Evolutionary conservation across 352 stramenopile genomes (phyloP).

Genomic region (Phytophthora cajani): DNA sequence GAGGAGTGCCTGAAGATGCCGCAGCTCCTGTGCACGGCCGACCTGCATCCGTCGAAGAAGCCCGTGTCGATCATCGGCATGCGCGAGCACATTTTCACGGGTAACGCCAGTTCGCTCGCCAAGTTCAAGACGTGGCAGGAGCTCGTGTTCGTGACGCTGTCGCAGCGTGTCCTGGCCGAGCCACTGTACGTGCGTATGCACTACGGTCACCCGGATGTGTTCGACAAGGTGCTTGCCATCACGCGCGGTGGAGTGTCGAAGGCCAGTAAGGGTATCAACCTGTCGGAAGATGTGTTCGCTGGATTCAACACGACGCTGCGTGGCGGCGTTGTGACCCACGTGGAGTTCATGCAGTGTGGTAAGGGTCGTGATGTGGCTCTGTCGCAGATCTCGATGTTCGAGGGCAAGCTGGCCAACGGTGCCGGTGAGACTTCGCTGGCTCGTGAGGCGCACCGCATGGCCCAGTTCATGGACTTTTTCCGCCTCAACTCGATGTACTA

Average conservation of each 20-base stretch:
- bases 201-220: slow-evolving; percentile 86
- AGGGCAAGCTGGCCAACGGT: slow-evolving; percentile 86
- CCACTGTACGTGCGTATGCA: slow-evolving; percentile 84
- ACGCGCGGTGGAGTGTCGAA: slow-evolving; percentile 83
- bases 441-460: slow-evolving; percentile 85
- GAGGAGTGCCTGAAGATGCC: slow-evolving; percentile 90
- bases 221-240: slow-evolving; percentile 81
- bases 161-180: slow-evolving; percentile 78
- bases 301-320: slow-evolving; percentile 84
- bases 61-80: slow-evolving; percentile 87
- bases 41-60: slow-evolving; percentile 71
- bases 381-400: slow-evolving; percentile 89
- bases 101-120: slow-evolving; percentile 80
- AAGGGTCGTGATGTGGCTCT: slow-evolving; percentile 87
- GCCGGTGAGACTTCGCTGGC: slow-evolving; percentile 80
- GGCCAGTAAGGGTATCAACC: slow-evolving; percentile 83
- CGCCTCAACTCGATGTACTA: slow-evolving; percentile 90
- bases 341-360: slow-evolving; percentile 90
- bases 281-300: slow-evolving; percentile 88
- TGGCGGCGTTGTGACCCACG: slow-evolving; percentile 79
- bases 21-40: slow-evolving; percentile 74
- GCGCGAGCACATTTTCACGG: slow-evolving; percentile 89
- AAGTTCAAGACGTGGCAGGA: slow-evolving; percentile 91
- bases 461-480: slow-evolving; percentile 89
- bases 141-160: slow-evolving; percentile 85